Percentiles rank a stretch among this genome's conserved stretches.
phyloP scores from a whole-genome alignment of 2,329 filamentous ascomycete species.

The Fusarium liriodendri region DNA sequence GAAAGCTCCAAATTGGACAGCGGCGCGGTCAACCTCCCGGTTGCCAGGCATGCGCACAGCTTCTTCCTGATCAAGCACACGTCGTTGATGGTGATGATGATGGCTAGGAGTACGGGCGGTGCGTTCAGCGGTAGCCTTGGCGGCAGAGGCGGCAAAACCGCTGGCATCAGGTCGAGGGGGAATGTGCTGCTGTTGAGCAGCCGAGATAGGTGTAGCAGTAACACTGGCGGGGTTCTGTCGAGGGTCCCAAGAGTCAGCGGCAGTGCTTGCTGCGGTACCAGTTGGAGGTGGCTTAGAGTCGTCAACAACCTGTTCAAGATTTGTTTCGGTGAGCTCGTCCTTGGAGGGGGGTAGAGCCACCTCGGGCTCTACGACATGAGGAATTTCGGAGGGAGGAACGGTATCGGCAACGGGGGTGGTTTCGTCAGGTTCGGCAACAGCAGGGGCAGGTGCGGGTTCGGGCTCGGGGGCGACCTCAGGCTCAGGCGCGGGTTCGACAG shows the following conservation, averaged over 20 bases:
- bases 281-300: slow-evolving; percentile 80
- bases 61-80: slow-evolving; percentile 94
- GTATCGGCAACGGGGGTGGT: slow-evolving; percentile 49
- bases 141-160: slow-evolving; percentile 82
- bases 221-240: slow-evolving; percentile 68
- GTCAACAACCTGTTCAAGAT: slow-evolving; percentile 91
- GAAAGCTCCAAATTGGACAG: slow-evolving; percentile 97
- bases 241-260: slow-evolving; percentile 86
- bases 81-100: slow-evolving; percentile 69
- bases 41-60: slow-evolving; percentile 98
- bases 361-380: slow-evolving; percentile 46
- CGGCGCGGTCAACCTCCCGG: slow-evolving; percentile 90
- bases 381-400: slow-evolving; percentile 39
- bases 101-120: slow-evolving; percentile 79
- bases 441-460: slow-evolving; percentile 46
- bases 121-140: slow-evolving; percentile 77
- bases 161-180: slow-evolving; percentile 65
- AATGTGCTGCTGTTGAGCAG: slow-evolving; percentile 71
- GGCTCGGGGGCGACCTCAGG: slow-evolving; percentile 43
- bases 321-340: slow-evolving; percentile 89
- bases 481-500: slow-evolving; percentile 49
- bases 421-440: slow-evolving; percentile 40
- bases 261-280: slow-evolving; percentile 87
- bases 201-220: slow-evolving; percentile 74
- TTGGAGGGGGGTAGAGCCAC: slow-evolving; percentile 74